Evolutionary conservation across 2,329 filamentous ascomycete genomes (phyloP), one percentile per base, ranked within the genome.

Genomic region (Exophiala bonariae): DNA sequence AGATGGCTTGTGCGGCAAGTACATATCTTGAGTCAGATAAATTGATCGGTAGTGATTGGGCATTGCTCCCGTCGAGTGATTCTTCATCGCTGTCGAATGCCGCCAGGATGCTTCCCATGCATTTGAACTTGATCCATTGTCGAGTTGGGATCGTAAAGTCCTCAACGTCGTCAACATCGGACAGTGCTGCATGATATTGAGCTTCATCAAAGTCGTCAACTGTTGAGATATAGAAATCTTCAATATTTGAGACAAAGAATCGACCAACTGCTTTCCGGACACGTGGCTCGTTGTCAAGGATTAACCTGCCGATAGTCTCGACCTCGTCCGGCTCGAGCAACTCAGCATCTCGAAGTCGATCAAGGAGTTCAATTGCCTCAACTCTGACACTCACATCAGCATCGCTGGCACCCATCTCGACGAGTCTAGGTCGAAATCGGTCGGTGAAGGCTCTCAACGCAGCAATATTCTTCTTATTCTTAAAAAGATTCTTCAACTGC

Each of bases 71-170:
- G 33, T 68, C 66, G 16, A 67, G 64, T 22, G 81, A 78, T 31
- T 81, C 78, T 41, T 80, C 75, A 34, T 84, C 75, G 4, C 79
- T 75, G 63, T 96, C 89, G 61, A 96, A 97, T 8, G 82, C 80
- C 23, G 87, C 80, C 19, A 99, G 76, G 9, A 87, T 86, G 66
- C 96, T 89, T 2, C 87, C 88, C 11, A 99, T 76, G 56, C 87
- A 92, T 69, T 97, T 99, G 63, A 95, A 82, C 63, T 88, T 89
- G 59, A 97, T 81, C 93, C 93, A 99, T 54, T 87, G 85, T 36
- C 83, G 76, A 51, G 87, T 84, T 2, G 91, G 88, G 2, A 82
- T 82, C 43, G 87, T 83, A 52, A 83, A 87, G 55, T 91, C 85
- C 18, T 80, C 76, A 19, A 74, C 73, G 10, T 90, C 86, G 13